phyloP scores from a whole-genome alignment of 108 stramenopile species.

The Cyclotella cryptica region DNA sequence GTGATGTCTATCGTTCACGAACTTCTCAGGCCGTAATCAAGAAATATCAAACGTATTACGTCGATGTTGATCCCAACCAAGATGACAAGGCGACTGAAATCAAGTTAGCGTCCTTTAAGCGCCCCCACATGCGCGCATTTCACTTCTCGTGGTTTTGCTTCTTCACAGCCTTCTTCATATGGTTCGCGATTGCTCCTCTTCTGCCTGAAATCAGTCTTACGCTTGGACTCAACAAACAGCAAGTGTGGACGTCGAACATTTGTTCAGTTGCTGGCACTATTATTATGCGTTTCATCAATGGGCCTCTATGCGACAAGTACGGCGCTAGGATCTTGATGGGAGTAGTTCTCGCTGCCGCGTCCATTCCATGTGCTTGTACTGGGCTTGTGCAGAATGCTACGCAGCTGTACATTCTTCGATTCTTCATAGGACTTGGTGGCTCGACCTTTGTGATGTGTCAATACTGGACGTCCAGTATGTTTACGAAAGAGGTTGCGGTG shows the following conservation, averaged over 20 bases:
- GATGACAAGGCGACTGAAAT: constrained; percentile 77
- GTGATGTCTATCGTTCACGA: too few relatives aligned
- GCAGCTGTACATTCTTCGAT: constrained; percentile 64
- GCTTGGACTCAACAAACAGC: constrained; percentile 67
- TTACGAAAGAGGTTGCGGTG: constrained; percentile 75
- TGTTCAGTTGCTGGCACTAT: constrained; percentile 72
- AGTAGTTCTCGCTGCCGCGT: constrained; percentile 54
- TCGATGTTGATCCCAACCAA: constrained; percentile 78
- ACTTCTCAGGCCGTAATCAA: constrained; percentile 17
- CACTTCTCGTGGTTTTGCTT: constrained; percentile 84
- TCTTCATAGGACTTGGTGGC: constrained; percentile 87
- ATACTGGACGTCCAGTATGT: constrained; percentile 87
- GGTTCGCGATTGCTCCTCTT: constrained; percentile 90
- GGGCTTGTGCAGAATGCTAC: constrained; percentile 75
- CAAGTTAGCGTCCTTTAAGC: constrained; percentile 60
- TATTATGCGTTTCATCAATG: constrained; percentile 74
- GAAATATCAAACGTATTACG: constrained; percentile 64
- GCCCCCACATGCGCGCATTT: constrained; percentile 89
- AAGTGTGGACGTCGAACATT: constrained; percentile 84
- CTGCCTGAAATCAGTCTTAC: constrained; percentile 67
- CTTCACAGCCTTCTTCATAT: constrained; percentile 86
- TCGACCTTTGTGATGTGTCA: constrained; percentile 89
- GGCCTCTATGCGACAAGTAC: constrained; percentile 85
- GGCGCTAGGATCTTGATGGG: constrained; percentile 78
- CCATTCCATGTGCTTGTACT: constrained; percentile 75